Conservation (phyloP, 73 alveolate genomes). For the Paraurostyla sp. region DNA sequence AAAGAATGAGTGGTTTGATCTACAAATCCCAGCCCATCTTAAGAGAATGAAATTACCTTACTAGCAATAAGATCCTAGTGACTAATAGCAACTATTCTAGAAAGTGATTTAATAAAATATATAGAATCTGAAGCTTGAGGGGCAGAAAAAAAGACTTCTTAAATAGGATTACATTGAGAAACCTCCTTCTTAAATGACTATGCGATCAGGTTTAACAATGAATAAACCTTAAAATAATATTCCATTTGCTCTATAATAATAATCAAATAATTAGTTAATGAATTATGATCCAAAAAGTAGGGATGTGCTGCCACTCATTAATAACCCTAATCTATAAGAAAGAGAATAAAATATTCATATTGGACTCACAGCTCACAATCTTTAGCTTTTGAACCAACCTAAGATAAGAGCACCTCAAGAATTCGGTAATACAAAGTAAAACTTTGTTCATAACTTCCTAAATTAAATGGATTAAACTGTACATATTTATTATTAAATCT, state of each 20-base stretch:
- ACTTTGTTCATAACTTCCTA: constrained; percentile 42
- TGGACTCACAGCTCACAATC: constrained; percentile 46
- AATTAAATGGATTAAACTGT: constrained; percentile 42
- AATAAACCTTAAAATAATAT: constrained; percentile 1
- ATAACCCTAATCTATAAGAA: background rate
- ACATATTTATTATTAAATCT: background rate
- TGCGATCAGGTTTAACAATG: constrained; percentile 3
- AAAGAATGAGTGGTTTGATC: constrained; percentile 54
- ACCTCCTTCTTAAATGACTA: too few species aligned
- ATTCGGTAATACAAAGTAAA: constrained; percentile 34
- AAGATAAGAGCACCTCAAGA: background rate
- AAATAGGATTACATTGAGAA: too few species aligned
- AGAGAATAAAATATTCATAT: constrained; percentile 16
- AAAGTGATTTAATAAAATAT: too few species aligned
- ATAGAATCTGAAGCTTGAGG: too few species aligned
- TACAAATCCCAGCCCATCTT: constrained; percentile 63
- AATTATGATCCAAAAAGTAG: constrained; percentile 15
- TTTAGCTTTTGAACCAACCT: background rate
- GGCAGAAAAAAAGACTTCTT: too few species aligned
- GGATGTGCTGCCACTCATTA: constrained; percentile 35
- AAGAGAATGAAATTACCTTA: background rate
- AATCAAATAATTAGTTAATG: too few species aligned
- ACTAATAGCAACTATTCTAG: too few species aligned
- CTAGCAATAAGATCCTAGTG: background rate
- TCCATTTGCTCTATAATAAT: background rate